Evolutionary conservation across 2,329 filamentous ascomycete species (phyloP).

Genomic region (Teratosphaeria zuluensis): DNA sequence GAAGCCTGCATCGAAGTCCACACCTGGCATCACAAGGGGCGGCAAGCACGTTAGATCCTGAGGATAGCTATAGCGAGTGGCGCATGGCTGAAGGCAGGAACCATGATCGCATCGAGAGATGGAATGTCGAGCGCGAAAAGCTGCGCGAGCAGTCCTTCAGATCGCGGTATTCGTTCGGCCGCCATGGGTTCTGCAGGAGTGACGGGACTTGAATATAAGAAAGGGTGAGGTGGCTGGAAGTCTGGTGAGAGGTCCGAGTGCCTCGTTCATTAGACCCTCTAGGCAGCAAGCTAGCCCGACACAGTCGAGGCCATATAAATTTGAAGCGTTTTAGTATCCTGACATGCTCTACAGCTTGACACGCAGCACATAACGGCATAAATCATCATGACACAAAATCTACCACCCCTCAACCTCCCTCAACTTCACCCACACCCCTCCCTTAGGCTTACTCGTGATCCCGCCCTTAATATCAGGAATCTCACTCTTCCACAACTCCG

Average conservation of each 20-base stretch:
- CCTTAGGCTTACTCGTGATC: constrained; percentile 62
- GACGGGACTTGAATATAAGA: background rate
- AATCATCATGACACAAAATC: no score
- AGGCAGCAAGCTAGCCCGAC: no score
- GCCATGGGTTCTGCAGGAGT: background rate
- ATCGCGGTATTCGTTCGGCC: background rate
- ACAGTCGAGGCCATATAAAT: constrained; percentile 15
- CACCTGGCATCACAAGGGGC: background rate
- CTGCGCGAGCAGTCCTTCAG: background rate
- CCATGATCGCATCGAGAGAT: background rate
- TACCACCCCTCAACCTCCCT: no score
- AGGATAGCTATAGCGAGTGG: background rate
- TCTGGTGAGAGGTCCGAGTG: no score
- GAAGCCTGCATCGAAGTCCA: background rate
- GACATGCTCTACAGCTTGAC: no score
- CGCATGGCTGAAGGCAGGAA: background rate
- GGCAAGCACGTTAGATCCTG: background rate
- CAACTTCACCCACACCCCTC: constrained; percentile 51
- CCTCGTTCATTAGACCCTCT: no score
- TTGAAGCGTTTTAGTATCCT: no score
- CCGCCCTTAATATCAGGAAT: constrained; percentile 53
- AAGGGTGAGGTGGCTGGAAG: no score
- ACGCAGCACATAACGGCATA: no score
- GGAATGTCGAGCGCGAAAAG: background rate
- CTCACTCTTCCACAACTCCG: constrained; percentile 29